Evolutionary conservation across 371 early-diverging fungal species (phyloP), one percentile per base, ranked within the genome.

Genomic region (Lichtheimia corymbifera): DNA sequence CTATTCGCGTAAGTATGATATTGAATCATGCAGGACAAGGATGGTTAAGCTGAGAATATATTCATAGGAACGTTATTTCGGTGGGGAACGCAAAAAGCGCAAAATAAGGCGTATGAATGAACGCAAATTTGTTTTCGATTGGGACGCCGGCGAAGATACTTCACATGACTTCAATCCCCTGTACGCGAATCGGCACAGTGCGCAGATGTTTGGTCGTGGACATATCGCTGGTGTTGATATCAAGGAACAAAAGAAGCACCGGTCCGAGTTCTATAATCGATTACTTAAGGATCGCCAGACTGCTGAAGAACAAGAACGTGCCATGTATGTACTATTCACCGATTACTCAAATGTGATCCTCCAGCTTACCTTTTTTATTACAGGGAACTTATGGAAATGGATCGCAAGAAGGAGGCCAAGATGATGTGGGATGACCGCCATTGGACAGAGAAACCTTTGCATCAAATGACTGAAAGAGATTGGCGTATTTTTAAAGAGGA

Each of bases 401-500:
- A 89, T 20, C 66, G 73, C 14, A 77, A 74, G 35, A 88, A 84
- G 73, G 93, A 92, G 61, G 82, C 83, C 52, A 88, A 86, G 74
- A 68, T 73, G 30, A 84, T 80, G 61, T 91, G 87, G 83, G 95
- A 96, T 59, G 93, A 92, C 65, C 83, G 96, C 20, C 98, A 97
- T 71, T 98, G 98, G 98, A 75, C 89, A 11, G 95, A 95, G 41
- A 98, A 98, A 70, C 87, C 91, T 9, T 74, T 98, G 66, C 69
- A 74, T 3, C 91, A 97, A 63, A 98, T 98, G 98, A 83, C 77
- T 53, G 97, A 97, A 66, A 83, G 99, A 66, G 99, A 98, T 65
- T 98, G 98, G 98, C 92, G 99, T 74, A 98, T 98, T 60, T 96
- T 98, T 73, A 95, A 94, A 64, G 98, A 98, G 71, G 99, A 98